A percentile compares a stretch with the other conserved stretches of the same genome.
Evolutionary conservation across 108 stramenopile genomes (phyloP).

Genomic region (Discostella pseudostelligera): DNA sequence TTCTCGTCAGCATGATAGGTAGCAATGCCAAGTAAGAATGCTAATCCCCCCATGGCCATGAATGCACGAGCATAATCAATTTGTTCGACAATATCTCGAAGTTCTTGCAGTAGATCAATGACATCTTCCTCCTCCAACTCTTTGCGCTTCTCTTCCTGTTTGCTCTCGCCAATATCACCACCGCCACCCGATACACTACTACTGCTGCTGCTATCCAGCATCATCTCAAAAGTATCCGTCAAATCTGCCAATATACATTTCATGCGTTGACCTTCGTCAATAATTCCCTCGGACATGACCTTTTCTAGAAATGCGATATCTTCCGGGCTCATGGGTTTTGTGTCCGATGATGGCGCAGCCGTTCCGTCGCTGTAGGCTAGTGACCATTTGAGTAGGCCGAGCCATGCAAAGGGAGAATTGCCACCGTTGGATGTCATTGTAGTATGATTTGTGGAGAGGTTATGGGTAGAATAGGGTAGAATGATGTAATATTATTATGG

Average conservation of each 20-base stretch:
- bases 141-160: conserved; percentile 31
- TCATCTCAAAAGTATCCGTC: conserved; percentile 52
- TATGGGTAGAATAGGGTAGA: too few relatives aligned
- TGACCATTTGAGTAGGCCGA: conserved; percentile 84
- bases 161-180: conserved; percentile 9
- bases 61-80: conserved; percentile 86
- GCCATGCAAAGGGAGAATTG: conserved; percentile 59
- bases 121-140: conserved; percentile 49
- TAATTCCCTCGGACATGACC: conserved; percentile 85
- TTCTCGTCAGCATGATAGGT: conserved; percentile 8
- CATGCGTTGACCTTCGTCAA: conserved; percentile 82
- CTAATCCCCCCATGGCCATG: conserved; percentile 66
- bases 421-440: conserved; percentile 1
- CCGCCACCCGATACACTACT: background rate
- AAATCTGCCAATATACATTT: conserved; percentile 65
- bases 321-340: conserved; percentile 62
- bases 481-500: too few relatives aligned
- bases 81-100: conserved; percentile 89
- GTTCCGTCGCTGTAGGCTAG: conserved; percentile 80
- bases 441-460: too few relatives aligned
- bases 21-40: conserved; percentile 74
- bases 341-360: conserved; percentile 35
- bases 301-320: conserved; percentile 76
- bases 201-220: conserved; percentile 21
- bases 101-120: conserved; percentile 71